Evolutionary conservation across 495 filamentous ascomycete species (phyloP).

Genomic region (Achaetomiella virescens): DNA sequence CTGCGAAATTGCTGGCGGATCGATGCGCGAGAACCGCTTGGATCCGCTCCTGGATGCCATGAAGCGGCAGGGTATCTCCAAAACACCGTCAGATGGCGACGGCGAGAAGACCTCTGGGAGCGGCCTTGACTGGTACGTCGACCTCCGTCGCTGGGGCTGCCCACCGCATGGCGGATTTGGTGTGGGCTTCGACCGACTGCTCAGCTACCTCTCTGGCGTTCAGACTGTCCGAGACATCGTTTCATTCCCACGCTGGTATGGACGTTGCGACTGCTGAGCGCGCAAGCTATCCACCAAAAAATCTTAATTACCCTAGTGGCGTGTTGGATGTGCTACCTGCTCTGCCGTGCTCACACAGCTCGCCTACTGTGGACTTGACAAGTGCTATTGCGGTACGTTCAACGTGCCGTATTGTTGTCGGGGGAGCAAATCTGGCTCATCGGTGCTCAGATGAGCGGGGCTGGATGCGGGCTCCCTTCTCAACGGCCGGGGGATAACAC

Average conservation of each 20-base stretch:
- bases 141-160: conserved; percentile 86
- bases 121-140: conserved; percentile 83
- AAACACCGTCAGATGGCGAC: conserved; percentile 7
- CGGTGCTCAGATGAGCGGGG: neutral
- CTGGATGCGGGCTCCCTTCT: conserved; percentile 6
- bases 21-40: conserved; percentile 84
- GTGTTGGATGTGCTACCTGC: conserved; percentile 14
- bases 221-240: conserved; percentile 81
- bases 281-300: neutral
- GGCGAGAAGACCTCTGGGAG: conserved; percentile 7
- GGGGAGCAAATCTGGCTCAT: neutral
- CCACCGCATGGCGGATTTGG: conserved; percentile 97
- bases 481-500: neutral
- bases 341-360: conserved; percentile 36
- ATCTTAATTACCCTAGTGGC: conserved; percentile 12
- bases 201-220: conserved; percentile 80
- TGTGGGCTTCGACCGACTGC: conserved; percentile 82
- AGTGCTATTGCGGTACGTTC: neutral
- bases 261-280: conserved; percentile 80
- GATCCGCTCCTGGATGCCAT: conserved; percentile 65
- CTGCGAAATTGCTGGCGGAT: conserved; percentile 87
- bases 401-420: neutral
- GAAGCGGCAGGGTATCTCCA: conserved; percentile 36
- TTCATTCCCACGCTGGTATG: conserved; percentile 82
- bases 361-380: conserved; percentile 32